Percentiles rank a stretch among this genome's conserved stretches.
These are phyloP conservation scores for Astraeus odoratus DNA, from an alignment of 768 basidiomycete genomes.

Conservation along the genomic window DNA sequence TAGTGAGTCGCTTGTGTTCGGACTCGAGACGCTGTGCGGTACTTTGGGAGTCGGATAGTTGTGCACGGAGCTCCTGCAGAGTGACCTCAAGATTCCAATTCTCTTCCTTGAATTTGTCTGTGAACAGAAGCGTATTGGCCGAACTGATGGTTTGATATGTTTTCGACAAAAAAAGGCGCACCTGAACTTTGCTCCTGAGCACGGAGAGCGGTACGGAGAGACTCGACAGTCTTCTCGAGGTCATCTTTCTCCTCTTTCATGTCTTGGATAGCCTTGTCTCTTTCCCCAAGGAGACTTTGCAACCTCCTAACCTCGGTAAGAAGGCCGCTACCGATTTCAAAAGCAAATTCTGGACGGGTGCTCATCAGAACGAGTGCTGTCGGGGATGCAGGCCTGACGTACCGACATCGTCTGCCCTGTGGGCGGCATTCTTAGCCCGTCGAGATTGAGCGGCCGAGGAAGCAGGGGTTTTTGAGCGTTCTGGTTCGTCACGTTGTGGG, in stretches of 20 bases:
- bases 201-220: constrained; percentile 62
- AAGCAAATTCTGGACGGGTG: constrained; percentile 78
- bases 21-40: constrained; percentile 64
- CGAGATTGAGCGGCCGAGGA: constrained; percentile 79
- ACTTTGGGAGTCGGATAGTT: constrained; percentile 59
- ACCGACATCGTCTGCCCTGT: constrained; percentile 87
- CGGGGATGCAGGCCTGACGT: constrained; percentile 26
- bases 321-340: constrained; percentile 92
- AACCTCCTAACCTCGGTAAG: constrained; percentile 88
- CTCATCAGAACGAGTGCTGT: constrained; percentile 12
- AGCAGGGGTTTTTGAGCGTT: constrained; percentile 53
- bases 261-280: constrained; percentile 88
- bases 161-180: constrained; percentile 25
- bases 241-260: constrained; percentile 91
- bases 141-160: background rate
- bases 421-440: constrained; percentile 86
- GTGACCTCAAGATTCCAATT: constrained; percentile 98
- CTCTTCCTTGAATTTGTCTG: constrained; percentile 97
- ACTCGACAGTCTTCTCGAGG: constrained; percentile 73
- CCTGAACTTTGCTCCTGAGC: constrained; percentile 79
- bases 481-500: constrained; percentile 53
- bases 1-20: constrained; percentile 78
- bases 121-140: constrained; percentile 6
- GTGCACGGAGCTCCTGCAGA: constrained; percentile 76
- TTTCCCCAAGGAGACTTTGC: constrained; percentile 84